phyloP scores from a whole-genome alignment of 306 rosid species.

The Medicago ruthenica region DNA sequence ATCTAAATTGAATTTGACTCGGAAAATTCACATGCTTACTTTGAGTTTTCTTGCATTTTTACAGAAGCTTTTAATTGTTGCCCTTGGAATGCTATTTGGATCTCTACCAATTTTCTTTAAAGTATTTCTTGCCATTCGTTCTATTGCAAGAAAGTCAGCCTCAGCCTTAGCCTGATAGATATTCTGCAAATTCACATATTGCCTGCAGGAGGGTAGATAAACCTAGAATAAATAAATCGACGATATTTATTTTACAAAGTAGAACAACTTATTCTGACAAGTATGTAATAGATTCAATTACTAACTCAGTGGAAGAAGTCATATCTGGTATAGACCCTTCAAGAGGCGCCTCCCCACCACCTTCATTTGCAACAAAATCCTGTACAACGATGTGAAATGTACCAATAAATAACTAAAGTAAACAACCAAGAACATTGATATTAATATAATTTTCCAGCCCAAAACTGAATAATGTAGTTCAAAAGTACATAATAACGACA shows the following conservation, averaged over 20 bases:
- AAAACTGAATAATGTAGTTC: constrained; percentile 23
- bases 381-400: constrained; percentile 46
- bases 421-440: constrained; percentile 22
- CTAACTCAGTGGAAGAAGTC: constrained; percentile 98
- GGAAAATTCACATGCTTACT: constrained; percentile 58
- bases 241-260: constrained; percentile 12
- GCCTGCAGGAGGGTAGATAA: constrained; percentile 61
- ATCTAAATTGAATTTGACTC: constrained; percentile 22
- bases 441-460: constrained; percentile 35
- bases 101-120: constrained; percentile 87
- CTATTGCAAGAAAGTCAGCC: constrained; percentile 84
- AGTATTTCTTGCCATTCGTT: constrained; percentile 63
- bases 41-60: constrained; percentile 93
- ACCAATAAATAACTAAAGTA: constrained; percentile 32
- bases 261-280: constrained; percentile 31
- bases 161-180: constrained; percentile 94
- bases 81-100: constrained; percentile 77
- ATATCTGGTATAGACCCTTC: constrained; percentile 99
- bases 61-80: constrained; percentile 81
- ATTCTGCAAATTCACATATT: constrained; percentile 83
- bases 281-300: constrained; percentile 34
- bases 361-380: constrained; percentile 91
- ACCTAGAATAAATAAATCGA: constrained; percentile 39
- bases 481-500: constrained; percentile 3
- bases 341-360: constrained; percentile 89